Base-by-base conservation (phyloP, 495 filamentous ascomycete species). In the Choiromyces venosus region DNA sequence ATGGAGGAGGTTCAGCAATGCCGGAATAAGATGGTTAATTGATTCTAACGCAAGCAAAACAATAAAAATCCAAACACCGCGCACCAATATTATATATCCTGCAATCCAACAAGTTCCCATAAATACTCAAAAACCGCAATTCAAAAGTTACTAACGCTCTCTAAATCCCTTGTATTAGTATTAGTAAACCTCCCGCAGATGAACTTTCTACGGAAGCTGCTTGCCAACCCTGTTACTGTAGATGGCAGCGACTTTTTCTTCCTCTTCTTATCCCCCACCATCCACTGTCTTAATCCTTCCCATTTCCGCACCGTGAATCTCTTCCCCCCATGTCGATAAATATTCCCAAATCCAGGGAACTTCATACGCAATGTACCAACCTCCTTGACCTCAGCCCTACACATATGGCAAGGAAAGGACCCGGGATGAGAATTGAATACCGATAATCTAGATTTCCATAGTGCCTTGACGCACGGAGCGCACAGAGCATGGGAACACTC, bases 1-100 rank as follows among this genome's bases (percentile, higher is more conserved):
- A 61, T 71, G 9, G 46, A 71, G 25, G 67, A 71, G 29, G 36
- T 71, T 64, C 46, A 71, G 61, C 66, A 69, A 21, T 56, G 38
- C 39, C 65, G 40, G 12, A 33, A 16, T 29, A 61, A 33, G 25
- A 33, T 14, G 25, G 18, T 6, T 18, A 33, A 61, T 61, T 5
- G 10, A 61, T 16, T 61, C 25, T 29, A 56, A 14, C n/a, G 5
- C 2, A 61, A 61, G 14, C 0, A 33, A 61, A 61, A 61, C 1
- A 0, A 61, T 25, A 33, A 16, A 25, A 33, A 61, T 33, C 25
- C 10, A 61, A 61, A 61, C 25, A 33, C 6, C 25, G 52, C 12
- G n/a, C 52, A 6, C n/a, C n/a, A n/a, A n/a, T 33, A 29, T 29
- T 25, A 4, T 29, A 14, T 12, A 61, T 14, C 52, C 25, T 29